phyloP scores from a whole-genome alignment of 768 basidiomycete genomes.

The Boletus rufocinnamomeus region DNA sequence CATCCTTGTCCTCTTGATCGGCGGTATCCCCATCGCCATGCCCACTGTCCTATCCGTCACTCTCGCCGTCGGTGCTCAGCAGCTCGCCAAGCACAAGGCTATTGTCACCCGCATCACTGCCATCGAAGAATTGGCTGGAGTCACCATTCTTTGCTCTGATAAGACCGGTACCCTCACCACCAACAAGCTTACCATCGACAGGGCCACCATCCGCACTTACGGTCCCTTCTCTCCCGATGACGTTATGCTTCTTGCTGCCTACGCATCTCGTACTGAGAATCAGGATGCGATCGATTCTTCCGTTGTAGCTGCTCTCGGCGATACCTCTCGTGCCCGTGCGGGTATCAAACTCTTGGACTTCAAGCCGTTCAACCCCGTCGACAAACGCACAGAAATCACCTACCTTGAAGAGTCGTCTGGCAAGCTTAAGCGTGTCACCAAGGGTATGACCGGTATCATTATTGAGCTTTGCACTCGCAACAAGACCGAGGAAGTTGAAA shows the following conservation, averaged over 20 bases:
- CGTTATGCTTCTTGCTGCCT: conserved; percentile 90
- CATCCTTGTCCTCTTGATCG: conserved; percentile 98
- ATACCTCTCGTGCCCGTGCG: conserved; percentile 71
- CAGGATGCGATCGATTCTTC: conserved; percentile 96
- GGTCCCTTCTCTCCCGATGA: conserved; percentile 86
- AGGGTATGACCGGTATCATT: conserved; percentile 99
- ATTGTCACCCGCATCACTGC: conserved; percentile 99
- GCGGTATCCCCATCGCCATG: conserved; percentile 99
- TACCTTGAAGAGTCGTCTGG: conserved; percentile 94
- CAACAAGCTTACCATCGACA: conserved; percentile 99
- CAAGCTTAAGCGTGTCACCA: conserved; percentile 97
- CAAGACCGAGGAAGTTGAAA: conserved; percentile 93
- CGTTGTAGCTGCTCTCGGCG: conserved; percentile 78
- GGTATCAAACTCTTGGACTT: conserved; percentile 98
- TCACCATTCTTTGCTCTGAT: conserved; percentile 98
- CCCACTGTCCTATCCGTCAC: conserved; percentile 98
- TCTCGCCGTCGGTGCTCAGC: conserved; percentile 97
- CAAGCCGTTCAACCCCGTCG: conserved; percentile 99
- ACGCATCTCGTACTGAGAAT: conserved; percentile 98
- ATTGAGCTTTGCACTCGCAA: conserved; percentile 96
- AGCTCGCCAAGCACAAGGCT: conserved; percentile 98
- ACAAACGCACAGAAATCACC: conserved; percentile 99
- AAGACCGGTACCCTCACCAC: conserved; percentile 98
- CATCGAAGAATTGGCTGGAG: conserved; percentile 97
- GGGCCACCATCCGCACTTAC: conserved; percentile 87